Evolutionary conservation across 225 moss, liverwort and hornwort genomes (phyloP).

Genomic region (Marchantia paleacea): DNA sequence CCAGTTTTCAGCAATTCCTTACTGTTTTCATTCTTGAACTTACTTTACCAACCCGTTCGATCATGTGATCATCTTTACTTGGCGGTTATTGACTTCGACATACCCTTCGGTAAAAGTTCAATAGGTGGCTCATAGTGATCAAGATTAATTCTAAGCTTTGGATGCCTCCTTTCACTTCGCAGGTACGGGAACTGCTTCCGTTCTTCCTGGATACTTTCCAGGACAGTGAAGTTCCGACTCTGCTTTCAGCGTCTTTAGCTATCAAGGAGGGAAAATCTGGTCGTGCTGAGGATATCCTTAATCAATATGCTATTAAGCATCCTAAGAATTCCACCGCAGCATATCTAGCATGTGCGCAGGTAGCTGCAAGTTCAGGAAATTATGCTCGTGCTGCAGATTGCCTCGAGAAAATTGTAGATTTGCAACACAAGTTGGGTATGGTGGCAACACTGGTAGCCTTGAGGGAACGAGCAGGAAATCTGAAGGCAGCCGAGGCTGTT

Average conservation of each 20-base stretch:
- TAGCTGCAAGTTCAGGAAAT: slow-evolving; percentile 68
- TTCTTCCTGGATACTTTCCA: slow-evolving; percentile 67
- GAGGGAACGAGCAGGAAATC: slow-evolving; percentile 74
- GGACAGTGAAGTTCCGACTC: slow-evolving; percentile 58
- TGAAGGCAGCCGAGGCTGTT: slow-evolving; percentile 71
- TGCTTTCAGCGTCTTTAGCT: slow-evolving; percentile 65
- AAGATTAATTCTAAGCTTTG: too few relatives aligned
- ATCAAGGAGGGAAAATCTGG: slow-evolving; percentile 78
- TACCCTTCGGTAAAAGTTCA: too few relatives aligned
- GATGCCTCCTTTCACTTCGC: slow-evolving; percentile 1
- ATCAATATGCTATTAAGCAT: slow-evolving; percentile 66
- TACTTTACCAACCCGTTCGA: not conserved
- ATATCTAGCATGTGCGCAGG: slow-evolving; percentile 77
- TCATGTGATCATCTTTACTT: not conserved
- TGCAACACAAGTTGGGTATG: slow-evolving; percentile 74
- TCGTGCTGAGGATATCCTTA: slow-evolving; percentile 73
- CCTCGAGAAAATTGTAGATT: slow-evolving; percentile 64
- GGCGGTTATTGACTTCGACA: not conserved
- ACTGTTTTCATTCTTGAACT: not conserved
- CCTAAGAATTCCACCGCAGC: slow-evolving; percentile 54
- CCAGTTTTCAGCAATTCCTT: not conserved
- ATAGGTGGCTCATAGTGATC: too few relatives aligned
- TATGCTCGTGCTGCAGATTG: slow-evolving; percentile 71
- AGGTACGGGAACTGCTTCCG: slow-evolving; percentile 74
- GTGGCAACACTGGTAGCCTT: slow-evolving; percentile 83